These are phyloP conservation scores for Phyllosticta citrichinensis DNA, from an alignment of 2,329 filamentous ascomycete genomes.

Conservation along the genomic window DNA sequence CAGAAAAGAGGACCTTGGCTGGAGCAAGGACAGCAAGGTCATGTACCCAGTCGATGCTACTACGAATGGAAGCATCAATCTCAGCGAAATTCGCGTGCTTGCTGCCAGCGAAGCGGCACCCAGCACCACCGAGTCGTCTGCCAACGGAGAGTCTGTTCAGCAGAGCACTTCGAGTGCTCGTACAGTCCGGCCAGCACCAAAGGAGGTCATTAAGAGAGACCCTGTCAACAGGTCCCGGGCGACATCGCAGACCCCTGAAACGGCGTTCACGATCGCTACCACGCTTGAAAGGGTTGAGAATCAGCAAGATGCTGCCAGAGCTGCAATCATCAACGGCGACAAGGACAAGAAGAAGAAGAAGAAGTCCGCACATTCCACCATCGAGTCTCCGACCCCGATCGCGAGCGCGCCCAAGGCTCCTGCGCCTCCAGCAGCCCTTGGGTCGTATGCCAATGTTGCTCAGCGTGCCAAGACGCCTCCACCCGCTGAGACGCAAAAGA, in stretches of 20 bases:
- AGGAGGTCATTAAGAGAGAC: constrained; percentile 26
- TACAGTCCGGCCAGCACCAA: constrained; percentile 17
- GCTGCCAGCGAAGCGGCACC: constrained; percentile 23
- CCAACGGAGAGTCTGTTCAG: constrained; percentile 31
- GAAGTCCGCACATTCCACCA: constrained; percentile 45
- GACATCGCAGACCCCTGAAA: constrained; percentile 24
- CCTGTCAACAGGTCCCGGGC: constrained; percentile 22
- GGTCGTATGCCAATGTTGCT: constrained; percentile 34
- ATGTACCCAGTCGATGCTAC: constrained; percentile 68
- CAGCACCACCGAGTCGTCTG: constrained; percentile 32
- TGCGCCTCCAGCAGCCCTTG: constrained; percentile 14
- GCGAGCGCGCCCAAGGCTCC: constrained; percentile 12
- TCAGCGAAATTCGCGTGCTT: constrained; percentile 51
- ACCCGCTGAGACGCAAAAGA: constrained; percentile 13
- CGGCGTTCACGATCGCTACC: constrained; percentile 27
- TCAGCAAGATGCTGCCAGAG: constrained; percentile 31
- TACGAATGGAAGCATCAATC: constrained; percentile 61
- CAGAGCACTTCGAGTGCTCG: constrained; percentile 11
- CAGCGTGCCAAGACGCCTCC: constrained; percentile 25
- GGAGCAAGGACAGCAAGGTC: constrained; percentile 84
- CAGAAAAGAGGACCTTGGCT: constrained; percentile 82
- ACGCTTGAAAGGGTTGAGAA: constrained; percentile 33
- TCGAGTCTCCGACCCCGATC: constrained; percentile 39
- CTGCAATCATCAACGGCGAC: constrained; percentile 30
- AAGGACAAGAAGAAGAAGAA: constrained; percentile 47